A percentile compares a stretch with the other conserved stretches of the same genome.
These are phyloP conservation scores for Talaromyces proteolyticus DNA, from an alignment of 495 filamentous ascomycete species.

Conservation along the genomic window DNA sequence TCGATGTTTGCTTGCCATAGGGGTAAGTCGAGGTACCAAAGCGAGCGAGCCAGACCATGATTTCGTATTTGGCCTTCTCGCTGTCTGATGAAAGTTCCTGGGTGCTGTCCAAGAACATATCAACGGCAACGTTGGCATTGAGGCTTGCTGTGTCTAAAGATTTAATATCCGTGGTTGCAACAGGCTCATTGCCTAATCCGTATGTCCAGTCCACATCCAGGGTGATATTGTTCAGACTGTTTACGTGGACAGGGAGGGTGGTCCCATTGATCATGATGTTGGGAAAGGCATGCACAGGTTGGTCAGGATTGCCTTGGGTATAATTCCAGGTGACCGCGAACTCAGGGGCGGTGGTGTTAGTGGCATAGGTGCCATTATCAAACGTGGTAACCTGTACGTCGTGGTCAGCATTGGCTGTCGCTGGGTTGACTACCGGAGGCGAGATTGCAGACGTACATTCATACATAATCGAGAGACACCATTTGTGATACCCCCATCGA, in stretches of 20 bases:
- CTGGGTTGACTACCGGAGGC: neutral
- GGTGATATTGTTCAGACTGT: constrained; percentile 14
- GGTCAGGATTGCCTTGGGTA: constrained; percentile 6
- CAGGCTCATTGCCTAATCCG: constrained; percentile 21
- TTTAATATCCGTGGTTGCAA: constrained; percentile 11
- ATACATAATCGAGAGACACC: constrained; percentile 16
- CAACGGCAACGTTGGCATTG: constrained; percentile 33
- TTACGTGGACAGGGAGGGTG: constrained; percentile 15
- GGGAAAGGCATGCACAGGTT: constrained; percentile 33
- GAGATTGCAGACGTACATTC: constrained; percentile 16
- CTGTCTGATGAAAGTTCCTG: constrained; percentile 17
- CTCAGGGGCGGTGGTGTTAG: constrained; percentile 20
- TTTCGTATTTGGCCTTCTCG: constrained; percentile 27
- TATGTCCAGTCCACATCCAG: constrained; percentile 31
- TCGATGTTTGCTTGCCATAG: neutral
- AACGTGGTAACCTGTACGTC: constrained; percentile 23
- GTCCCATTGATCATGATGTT: constrained; percentile 23
- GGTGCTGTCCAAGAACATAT: constrained; percentile 39
- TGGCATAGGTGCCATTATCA: constrained; percentile 27
- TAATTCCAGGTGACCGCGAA: constrained; percentile 34
- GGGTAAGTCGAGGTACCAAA: constrained; percentile 12
- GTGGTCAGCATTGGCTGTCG: neutral
- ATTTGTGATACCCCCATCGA: neutral
- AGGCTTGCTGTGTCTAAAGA: too few relatives aligned
- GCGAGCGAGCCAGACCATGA: constrained; percentile 39